Percentiles rank a stretch among this genome's conserved stretches.
Conservation (phyloP, 2,329 filamentous ascomycete genomes). For the Cercospora sp. region DNA sequence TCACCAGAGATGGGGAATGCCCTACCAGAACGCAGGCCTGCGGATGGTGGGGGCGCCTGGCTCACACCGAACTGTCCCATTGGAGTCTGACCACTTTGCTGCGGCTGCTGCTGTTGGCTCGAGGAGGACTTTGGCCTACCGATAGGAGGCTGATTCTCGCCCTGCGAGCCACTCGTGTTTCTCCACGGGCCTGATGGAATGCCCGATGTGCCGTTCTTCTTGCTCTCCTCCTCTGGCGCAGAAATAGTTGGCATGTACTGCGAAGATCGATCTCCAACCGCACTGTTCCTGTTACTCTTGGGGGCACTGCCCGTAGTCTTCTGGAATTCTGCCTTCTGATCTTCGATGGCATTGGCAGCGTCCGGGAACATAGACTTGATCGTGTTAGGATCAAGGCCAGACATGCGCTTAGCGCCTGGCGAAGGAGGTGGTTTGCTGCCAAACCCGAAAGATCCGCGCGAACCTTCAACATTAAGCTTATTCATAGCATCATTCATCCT, state of each 20-base stretch:
- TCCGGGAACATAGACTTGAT: slow-evolving; percentile 99
- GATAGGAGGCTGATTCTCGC: slow-evolving; percentile 56
- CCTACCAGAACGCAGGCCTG: slow-evolving; percentile 76
- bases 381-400: slow-evolving; percentile 85
- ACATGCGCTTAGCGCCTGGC: slow-evolving; percentile 83
- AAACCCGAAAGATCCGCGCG: slow-evolving; percentile 76
- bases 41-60: slow-evolving; percentile 74
- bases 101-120: slow-evolving; percentile 58
- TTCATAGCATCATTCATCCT: slow-evolving; percentile 95
- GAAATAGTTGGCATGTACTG: slow-evolving; percentile 70
- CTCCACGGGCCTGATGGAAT: slow-evolving; percentile 82
- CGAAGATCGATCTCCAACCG: slow-evolving; percentile 74
- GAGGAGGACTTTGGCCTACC: slow-evolving; percentile 76
- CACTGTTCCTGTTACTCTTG: slow-evolving; percentile 89
- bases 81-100: slow-evolving; percentile 40
- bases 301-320: slow-evolving; percentile 90
- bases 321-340: slow-evolving; percentile 95
- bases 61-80: slow-evolving; percentile 85
- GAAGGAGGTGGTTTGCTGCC: slow-evolving; percentile 70
- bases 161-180: slow-evolving; percentile 44
- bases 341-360: slow-evolving; percentile 95
- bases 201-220: slow-evolving; percentile 62
- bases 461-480: slow-evolving; percentile 84
- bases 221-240: slow-evolving; percentile 61
- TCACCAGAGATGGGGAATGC: slow-evolving; percentile 66